Base-by-base conservation (phyloP, 768 basidiomycete species). In the Bullera alba region DNA sequence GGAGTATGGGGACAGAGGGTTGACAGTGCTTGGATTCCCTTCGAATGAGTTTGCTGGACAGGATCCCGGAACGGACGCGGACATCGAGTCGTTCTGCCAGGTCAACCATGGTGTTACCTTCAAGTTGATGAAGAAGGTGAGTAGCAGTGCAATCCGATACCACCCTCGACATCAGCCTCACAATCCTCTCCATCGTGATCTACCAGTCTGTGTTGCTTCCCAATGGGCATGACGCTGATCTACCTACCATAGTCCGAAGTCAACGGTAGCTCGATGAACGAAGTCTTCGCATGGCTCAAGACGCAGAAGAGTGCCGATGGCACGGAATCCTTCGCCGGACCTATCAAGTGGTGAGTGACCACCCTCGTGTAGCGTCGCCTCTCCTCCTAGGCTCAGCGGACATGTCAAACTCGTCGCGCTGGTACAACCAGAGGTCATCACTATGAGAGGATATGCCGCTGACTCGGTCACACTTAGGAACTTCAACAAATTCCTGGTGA, bases 31-130 rank as follows among this genome's bases (percentile, higher is more conserved):
- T 45, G 90, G 89, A 2, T 93, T 93, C 78, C 92, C 92, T 10
- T 90, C 83, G 74, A 88, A 92, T 67, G 89, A 92, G 83, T 92
- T 93, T 62, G 86, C 82, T 48, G 79, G 80, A 0, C 89, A 92
- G 74, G 89, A 92, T 62, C 89, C 89, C 0, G 83, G 79, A n/a
- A 77, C 79, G 27, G 88, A 92, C 61, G 78, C 77, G n/a, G 79
- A 79, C 36, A 85, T 92, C 60, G 77, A 76, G 8, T 47, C 45
- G 14, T 65, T 69, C 57, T 69, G 66, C 37, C 51, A 58, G 54
- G 65, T 73, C 35, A 53, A 62, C 60, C 43, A 26, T 17, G 16
- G 7, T 25, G 19, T 19, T 23, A 15, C 42, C 6, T 42, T 47
- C 50, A 25, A 25, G 15, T 19, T 96, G 43, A 86, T 87, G 83